phyloP scores from a whole-genome alignment of 2,329 filamentous ascomycete species.

The Chaetothyriales sp. region DNA sequence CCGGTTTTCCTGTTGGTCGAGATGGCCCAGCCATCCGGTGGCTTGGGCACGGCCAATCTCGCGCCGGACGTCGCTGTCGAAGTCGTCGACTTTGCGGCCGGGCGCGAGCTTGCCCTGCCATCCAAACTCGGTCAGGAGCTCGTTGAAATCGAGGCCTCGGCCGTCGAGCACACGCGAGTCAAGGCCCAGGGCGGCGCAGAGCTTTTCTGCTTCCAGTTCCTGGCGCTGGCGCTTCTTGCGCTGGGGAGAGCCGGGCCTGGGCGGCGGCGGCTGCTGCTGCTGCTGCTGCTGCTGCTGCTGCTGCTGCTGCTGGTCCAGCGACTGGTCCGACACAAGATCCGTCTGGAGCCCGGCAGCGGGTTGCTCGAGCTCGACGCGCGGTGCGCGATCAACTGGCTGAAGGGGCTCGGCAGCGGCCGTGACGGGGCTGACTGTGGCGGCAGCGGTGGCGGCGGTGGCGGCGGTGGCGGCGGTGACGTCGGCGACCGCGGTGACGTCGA shows the following conservation, averaged over 20 bases:
- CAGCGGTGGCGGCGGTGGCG: too few relatives aligned
- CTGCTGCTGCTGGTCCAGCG: constrained; percentile 25
- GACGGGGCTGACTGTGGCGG: too few relatives aligned
- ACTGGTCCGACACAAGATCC: constrained; percentile 18
- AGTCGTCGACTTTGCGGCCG: constrained; percentile 56
- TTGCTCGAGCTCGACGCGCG: constrained; percentile 9
- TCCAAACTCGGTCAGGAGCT: constrained; percentile 72
- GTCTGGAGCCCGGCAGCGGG: constrained; percentile 22
- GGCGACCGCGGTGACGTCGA: too few relatives aligned
- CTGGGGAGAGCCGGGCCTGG: constrained; percentile 27
- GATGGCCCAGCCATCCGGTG: constrained; percentile 75
- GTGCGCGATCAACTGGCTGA: neutral
- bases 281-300: too few relatives aligned
- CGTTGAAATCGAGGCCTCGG: constrained; percentile 65
- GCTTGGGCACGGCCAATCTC: constrained; percentile 85
- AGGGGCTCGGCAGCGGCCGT: neutral
- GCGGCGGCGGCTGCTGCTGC: too few relatives aligned
- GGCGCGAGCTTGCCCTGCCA: constrained; percentile 69
- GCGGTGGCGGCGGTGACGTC: constrained; percentile 21
- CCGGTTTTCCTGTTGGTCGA: constrained; percentile 76
- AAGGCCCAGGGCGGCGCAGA: constrained; percentile 63
- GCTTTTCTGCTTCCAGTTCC: constrained; percentile 63
- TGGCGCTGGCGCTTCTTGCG: constrained; percentile 48
- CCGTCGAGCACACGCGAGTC: constrained; percentile 64
- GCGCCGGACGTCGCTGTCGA: constrained; percentile 70